A percentile compares a stretch with the other conserved stretches of the same genome.
Evolutionary conservation across 179 eudicot species (phyloP).

Genomic region (Nepenthes alata): DNA sequence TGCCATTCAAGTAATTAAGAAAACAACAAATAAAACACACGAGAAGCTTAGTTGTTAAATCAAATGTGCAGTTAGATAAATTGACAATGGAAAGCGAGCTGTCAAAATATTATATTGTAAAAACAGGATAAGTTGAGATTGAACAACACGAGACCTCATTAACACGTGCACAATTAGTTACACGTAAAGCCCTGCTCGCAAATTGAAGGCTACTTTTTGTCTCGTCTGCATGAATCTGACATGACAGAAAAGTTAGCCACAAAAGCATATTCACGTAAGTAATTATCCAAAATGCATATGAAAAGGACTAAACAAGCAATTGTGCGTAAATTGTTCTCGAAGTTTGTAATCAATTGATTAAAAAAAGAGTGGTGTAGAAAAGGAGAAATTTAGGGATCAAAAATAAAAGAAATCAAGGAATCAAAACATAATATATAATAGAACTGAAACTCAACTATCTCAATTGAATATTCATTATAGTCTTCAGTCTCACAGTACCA

Average conservation of each 20-base stretch:
- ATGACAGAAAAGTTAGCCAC: constrained; percentile 5
- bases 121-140: neutral
- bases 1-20: neutral
- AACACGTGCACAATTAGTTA: constrained; percentile 87
- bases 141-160: constrained; percentile 55
- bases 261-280: constrained; percentile 3
- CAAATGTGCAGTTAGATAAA: too few species aligned
- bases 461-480: too few species aligned
- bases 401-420: too few species aligned
- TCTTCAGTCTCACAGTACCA: too few species aligned
- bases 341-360: too few species aligned
- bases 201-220: constrained; percentile 97
- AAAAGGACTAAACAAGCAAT: neutral
- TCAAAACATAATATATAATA: too few species aligned
- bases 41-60: neutral
- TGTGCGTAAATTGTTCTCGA: too few species aligned
- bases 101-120: neutral
- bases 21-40: neutral
- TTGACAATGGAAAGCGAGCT: too few species aligned
- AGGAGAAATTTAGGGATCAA: too few species aligned
- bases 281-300: neutral
- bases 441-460: too few species aligned
- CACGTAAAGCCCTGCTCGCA: constrained; percentile 94
- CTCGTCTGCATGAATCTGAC: constrained; percentile 95
- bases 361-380: too few species aligned